A percentile compares a stretch with the other conserved stretches of the same genome.
Evolutionary conservation across 1,284 basidiomycete genomes (phyloP).

Genomic region (Inonotus hispidus): DNA sequence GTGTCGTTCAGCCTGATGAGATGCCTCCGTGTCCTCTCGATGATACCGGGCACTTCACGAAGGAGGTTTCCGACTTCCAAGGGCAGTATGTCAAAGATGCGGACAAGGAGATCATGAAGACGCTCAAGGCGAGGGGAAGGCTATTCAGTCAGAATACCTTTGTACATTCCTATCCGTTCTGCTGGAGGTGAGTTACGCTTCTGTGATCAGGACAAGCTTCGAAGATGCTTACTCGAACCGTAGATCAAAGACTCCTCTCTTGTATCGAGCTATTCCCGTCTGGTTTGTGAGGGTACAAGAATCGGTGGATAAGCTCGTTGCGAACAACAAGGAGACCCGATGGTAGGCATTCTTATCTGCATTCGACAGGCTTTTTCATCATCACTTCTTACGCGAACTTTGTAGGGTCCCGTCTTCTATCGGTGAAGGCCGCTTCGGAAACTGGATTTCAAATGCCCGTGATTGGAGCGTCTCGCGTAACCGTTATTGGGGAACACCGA

Average conservation of each 20-base stretch:
- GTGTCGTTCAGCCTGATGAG: conserved; percentile 79
- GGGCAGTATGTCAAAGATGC: conserved; percentile 95
- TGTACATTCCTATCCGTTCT: conserved; percentile 94
- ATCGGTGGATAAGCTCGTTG: conserved; percentile 80
- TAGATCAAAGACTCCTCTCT: conserved; percentile 90
- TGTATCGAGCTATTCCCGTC: conserved; percentile 93
- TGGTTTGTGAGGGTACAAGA: conserved; percentile 95
- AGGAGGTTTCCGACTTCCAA: conserved; percentile 85
- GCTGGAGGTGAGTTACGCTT: conserved; percentile 72
- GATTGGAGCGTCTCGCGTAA: conserved; percentile 99
- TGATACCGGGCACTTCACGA: conserved; percentile 84
- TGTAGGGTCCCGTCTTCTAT: conserved; percentile 87
- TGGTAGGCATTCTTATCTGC: conserved; percentile 52
- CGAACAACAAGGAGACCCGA: conserved; percentile 86
- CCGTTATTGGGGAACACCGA: conserved; percentile 98
- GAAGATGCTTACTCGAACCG: not conserved
- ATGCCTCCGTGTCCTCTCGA: conserved; percentile 96
- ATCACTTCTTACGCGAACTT: not conserved
- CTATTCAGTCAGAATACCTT: conserved; percentile 86
- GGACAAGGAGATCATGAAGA: conserved; percentile 92
- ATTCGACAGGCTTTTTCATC: not conserved
- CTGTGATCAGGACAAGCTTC: not conserved
- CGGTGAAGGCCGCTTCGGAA: conserved; percentile 92
- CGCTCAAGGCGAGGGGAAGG: conserved; percentile 83
- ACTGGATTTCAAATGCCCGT: conserved; percentile 95